Conservation (phyloP, 768 basidiomycete species). For the Pleurotus pulmonarius region DNA sequence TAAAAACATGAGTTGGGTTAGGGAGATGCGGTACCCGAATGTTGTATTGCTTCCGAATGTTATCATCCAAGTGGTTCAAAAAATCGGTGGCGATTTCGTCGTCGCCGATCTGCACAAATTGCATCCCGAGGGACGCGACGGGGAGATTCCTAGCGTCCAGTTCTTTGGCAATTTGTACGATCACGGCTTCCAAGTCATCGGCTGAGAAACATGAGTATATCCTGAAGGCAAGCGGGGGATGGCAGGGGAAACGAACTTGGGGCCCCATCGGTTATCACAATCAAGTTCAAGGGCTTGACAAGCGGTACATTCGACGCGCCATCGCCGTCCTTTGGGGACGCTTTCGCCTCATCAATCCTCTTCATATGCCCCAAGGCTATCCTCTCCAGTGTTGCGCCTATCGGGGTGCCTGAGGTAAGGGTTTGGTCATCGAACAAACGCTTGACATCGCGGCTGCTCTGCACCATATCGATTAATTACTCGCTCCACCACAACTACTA, state of each 20-base stretch:
- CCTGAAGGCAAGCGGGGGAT: background rate
- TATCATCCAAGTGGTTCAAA: slow-evolving; percentile 49
- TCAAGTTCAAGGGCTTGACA: slow-evolving; percentile 47
- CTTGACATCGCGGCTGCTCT: slow-evolving; percentile 14
- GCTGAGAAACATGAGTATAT: slow-evolving; percentile 18
- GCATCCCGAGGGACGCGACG: slow-evolving; percentile 52
- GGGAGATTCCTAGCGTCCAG: slow-evolving; percentile 44
- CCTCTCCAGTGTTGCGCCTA: slow-evolving; percentile 13
- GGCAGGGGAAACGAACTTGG: slow-evolving; percentile 32
- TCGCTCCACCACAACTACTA: slow-evolving; percentile 19
- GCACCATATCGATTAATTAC: background rate
- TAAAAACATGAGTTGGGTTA: background rate
- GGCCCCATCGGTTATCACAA: slow-evolving; percentile 54
- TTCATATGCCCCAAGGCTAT: slow-evolving; percentile 13
- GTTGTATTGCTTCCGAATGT: slow-evolving; percentile 32
- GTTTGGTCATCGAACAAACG: slow-evolving; percentile 12
- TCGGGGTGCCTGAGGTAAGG: slow-evolving; percentile 12
- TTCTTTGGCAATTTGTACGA: slow-evolving; percentile 34
- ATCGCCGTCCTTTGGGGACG: background rate
- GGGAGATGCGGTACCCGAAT: slow-evolving; percentile 32
- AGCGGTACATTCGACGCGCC: slow-evolving; percentile 10
- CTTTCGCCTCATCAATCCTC: slow-evolving; percentile 7
- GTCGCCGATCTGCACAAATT: slow-evolving; percentile 61
- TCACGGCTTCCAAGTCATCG: slow-evolving; percentile 38
- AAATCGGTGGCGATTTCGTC: slow-evolving; percentile 35